These are phyloP conservation scores for Bjerkandera adusta DNA, from an alignment of 1,284 basidiomycete species.

Conservation along the genomic window DNA sequence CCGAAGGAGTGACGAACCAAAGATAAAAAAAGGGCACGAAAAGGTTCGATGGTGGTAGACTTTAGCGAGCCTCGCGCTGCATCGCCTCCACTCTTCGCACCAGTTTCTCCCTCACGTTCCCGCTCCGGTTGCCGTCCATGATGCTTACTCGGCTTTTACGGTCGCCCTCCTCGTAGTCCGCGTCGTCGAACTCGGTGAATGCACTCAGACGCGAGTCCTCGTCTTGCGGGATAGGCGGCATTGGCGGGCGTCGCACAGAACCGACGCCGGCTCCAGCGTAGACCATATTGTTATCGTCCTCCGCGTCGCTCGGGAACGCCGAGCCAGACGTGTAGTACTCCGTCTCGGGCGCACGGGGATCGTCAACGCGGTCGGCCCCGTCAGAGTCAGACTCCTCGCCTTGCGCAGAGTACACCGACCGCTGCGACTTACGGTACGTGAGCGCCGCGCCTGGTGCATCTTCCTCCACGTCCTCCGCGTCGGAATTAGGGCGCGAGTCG, in stretches of 20 bases:
- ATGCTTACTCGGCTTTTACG: constrained; percentile 50
- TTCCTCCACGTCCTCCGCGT: constrained; percentile 17
- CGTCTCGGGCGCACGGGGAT: constrained; percentile 13
- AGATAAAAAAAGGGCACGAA: too few species aligned
- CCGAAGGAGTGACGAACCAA: too few species aligned
- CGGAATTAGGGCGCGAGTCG: constrained; percentile 22
- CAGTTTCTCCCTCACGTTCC: constrained; percentile 45
- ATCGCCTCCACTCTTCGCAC: constrained; percentile 50
- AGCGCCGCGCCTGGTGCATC: too few species aligned
- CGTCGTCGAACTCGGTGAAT: constrained; percentile 17
- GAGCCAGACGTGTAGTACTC: constrained; percentile 16
- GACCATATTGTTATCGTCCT: constrained; percentile 12
- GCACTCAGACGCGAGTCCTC: too few species aligned
- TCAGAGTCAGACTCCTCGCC: constrained; percentile 22
- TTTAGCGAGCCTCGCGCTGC: constrained; percentile 44
- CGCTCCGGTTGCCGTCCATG: constrained; percentile 52
- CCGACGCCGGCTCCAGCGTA: too few species aligned
- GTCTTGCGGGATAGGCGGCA: too few species aligned
- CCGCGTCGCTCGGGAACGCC: constrained; percentile 15
- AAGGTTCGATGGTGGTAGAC: too few species aligned
- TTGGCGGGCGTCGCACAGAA: too few species aligned
- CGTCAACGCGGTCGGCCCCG: constrained; percentile 22
- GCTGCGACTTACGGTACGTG: background rate
- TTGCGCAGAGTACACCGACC: constrained; percentile 9
- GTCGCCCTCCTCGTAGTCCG: constrained; percentile 29